phyloP scores from a whole-genome alignment of 75 land plant species.

The Picea sitchensis region DNA sequence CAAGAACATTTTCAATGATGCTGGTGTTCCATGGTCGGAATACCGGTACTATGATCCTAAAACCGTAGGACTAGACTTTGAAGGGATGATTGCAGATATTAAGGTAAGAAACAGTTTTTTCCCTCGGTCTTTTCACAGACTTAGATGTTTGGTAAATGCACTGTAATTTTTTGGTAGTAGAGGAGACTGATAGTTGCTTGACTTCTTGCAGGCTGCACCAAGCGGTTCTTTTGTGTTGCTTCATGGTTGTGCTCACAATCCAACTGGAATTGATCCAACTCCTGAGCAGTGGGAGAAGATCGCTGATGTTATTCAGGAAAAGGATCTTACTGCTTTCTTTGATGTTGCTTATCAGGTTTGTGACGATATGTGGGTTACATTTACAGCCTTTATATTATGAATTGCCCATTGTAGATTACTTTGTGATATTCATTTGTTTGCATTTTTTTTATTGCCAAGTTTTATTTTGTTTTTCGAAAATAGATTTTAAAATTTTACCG shows the following conservation, averaged over 20 bases:
- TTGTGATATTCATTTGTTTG: no score
- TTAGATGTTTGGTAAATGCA: background rate
- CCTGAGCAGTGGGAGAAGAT: slow-evolving; percentile 94
- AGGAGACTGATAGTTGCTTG: background rate
- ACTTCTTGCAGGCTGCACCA: slow-evolving; percentile 73
- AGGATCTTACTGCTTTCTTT: slow-evolving; percentile 59
- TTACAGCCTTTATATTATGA: no score
- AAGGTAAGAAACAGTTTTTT: slow-evolving; percentile 46
- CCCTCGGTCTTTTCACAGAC: background rate
- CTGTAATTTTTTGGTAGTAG: background rate
- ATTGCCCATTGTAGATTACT: no score
- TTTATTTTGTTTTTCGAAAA: no score
- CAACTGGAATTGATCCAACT: slow-evolving; percentile 98
- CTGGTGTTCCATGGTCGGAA: slow-evolving; percentile 96
- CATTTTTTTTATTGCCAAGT: no score
- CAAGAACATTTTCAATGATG: slow-evolving; percentile 98
- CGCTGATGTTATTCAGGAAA: slow-evolving; percentile 91
- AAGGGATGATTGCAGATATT: slow-evolving; percentile 93
- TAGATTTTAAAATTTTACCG: no score
- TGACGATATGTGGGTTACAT: background rate
- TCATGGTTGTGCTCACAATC: slow-evolving; percentile 99
- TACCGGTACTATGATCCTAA: slow-evolving; percentile 94
- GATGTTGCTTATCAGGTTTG: slow-evolving; percentile 84
- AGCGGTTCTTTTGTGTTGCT: slow-evolving; percentile 85
- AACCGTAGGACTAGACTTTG: slow-evolving; percentile 96